A percentile compares a stretch with the other conserved stretches of the same genome.
These are phyloP conservation scores for Hypoxylon sp. DNA, from an alignment of 2,329 filamentous ascomycete species.

Conservation along the genomic window DNA sequence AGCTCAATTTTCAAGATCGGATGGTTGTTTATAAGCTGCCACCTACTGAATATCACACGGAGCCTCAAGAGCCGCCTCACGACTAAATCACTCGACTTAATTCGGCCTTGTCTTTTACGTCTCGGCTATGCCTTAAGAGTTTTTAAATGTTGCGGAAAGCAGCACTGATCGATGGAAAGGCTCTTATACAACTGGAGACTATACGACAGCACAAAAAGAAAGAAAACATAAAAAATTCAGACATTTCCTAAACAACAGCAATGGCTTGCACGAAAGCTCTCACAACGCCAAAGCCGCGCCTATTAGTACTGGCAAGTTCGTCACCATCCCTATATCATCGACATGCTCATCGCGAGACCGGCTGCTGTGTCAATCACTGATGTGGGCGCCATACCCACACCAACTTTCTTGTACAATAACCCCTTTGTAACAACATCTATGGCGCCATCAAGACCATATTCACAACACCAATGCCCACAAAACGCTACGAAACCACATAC, in stretches of 20 bases:
- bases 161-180: neutral
- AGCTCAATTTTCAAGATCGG: neutral
- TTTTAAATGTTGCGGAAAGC: neutral
- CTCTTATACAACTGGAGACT: no score
- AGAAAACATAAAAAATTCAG: no score
- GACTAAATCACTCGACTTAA: neutral
- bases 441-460: no score
- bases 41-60: neutral
- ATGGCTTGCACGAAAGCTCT: no score
- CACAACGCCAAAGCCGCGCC: no score
- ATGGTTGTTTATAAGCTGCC: neutral
- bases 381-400: neutral
- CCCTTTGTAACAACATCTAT: no score
- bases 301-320: neutral
- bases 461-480: no score
- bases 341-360: neutral
- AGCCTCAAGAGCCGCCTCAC: neutral
- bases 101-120: neutral
- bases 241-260: no score
- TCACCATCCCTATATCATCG: neutral
- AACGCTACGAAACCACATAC: no score
- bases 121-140: neutral
- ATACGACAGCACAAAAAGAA: no score
- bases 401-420: neutral
- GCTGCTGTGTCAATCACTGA: neutral